Evolutionary conservation across 768 basidiomycete species (phyloP), one percentile per base, ranked within the genome.

Genomic region (Tricholoma hemisulphureum): DNA sequence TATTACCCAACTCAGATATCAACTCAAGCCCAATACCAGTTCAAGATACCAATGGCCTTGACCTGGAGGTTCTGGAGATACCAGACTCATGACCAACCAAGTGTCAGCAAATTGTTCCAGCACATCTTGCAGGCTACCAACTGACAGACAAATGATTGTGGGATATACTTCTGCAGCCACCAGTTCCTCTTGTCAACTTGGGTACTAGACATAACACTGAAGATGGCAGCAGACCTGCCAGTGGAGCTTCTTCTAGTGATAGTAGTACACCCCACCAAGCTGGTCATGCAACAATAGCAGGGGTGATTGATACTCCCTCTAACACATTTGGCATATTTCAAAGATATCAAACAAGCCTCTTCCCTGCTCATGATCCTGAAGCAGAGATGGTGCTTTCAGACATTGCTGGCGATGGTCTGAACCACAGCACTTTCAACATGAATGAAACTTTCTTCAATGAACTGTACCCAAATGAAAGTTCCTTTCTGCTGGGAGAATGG

Each of bases 401-500:
- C 39, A 41, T 20, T 9, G 18, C 34, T 10, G 14, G 9, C 14
- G n/a, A 16, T 6, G 3, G 1, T 11, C 26, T 21, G 21, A 7
- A 16, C 43, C 3, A 46, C 8, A n/a, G 26, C 8, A 21, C 45
- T 46, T 3, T 21, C 26, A 28, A 24, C n/a, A n/a, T n/a, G 7
- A 24, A 13, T 14, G 21, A 23, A 5, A 20, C 26, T 24, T n/a
- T 10, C 23, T 55, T 55, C 20, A 20, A 41, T 23, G 29, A 20
- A 6, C 55, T 56, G 2, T 59, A 60, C 23, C 59, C 59, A 14
- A 62, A 57, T 34, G 41, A 59, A 26, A 59, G 39, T 32, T 57
- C 53, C 5, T 63, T 60, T 34, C 8, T 51, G 8, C 50, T 63
- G 0, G 53, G 58, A 14, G 59, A 54, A 10, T 63, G 62, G 59